Conservation (phyloP, 1,284 basidiomycete genomes). For the Tilletia indica region DNA sequence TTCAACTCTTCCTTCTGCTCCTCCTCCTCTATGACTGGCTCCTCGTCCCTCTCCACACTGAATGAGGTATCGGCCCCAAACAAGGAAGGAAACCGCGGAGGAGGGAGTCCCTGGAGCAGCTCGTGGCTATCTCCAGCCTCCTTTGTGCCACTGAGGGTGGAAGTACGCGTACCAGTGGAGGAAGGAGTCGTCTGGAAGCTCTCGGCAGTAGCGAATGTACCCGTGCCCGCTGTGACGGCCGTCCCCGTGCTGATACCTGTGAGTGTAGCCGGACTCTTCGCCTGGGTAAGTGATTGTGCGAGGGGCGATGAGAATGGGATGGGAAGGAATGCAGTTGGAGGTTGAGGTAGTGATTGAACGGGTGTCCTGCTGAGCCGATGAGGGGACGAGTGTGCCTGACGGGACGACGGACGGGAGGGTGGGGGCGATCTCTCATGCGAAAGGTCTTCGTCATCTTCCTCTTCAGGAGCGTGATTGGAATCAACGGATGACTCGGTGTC, state of each 20-base stretch:
- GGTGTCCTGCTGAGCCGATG: too few species aligned
- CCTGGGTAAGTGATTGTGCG: background rate
- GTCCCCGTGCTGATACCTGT: background rate
- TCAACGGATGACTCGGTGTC: conserved; percentile 13
- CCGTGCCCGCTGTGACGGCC: background rate
- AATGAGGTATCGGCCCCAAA: background rate
- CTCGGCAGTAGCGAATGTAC: conserved; percentile 11
- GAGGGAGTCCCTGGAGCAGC: background rate
- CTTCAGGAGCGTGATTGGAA: background rate
- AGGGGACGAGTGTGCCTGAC: too few species aligned
- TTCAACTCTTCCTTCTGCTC: background rate
- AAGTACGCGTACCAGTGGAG: background rate
- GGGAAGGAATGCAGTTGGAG: too few species aligned
- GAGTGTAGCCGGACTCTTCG: background rate
- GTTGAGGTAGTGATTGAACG: too few species aligned
- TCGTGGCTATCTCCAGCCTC: background rate
- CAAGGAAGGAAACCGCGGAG: background rate
- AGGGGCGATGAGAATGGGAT: too few species aligned
- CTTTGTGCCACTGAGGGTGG: background rate
- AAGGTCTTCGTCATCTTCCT: background rate
- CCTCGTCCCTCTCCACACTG: background rate
- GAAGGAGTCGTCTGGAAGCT: conserved; percentile 1
- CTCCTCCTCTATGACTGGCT: background rate
- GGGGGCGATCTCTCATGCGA: background rate
- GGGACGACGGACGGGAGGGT: too few species aligned